Evolutionary conservation across 805 yeast genomes (phyloP).

Genomic region (Candida insectorum): DNA sequence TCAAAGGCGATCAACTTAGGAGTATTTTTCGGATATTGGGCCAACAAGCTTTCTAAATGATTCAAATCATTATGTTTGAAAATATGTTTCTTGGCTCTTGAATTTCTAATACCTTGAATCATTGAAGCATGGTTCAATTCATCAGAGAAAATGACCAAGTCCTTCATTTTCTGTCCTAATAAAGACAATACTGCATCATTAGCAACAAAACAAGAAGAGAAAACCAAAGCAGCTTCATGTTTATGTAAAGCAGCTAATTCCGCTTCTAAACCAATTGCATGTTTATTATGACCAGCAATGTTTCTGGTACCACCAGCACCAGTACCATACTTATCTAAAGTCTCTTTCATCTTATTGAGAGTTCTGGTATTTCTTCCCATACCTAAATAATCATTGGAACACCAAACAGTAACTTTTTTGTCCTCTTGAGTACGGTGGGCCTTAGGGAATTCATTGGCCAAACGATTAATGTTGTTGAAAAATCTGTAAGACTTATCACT

Average conservation of each 20-base stretch:
- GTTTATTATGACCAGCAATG: conserved; percentile 94
- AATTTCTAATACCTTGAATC: conserved; percentile 93
- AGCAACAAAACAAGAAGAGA: conserved; percentile 94
- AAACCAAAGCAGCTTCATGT: conserved; percentile 92
- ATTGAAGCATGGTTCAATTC: conserved; percentile 95
- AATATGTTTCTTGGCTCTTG: conserved; percentile 82
- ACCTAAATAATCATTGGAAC: conserved; percentile 96
- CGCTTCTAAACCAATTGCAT: conserved; percentile 83
- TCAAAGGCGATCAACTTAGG: conserved; percentile 98
- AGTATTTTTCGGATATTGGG: conserved; percentile 75
- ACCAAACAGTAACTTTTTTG: conserved; percentile 97
- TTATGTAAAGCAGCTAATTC: conserved; percentile 88
- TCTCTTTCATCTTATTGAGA: conserved; percentile 68
- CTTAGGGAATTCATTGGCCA: conserved; percentile 88
- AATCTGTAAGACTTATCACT: conserved; percentile 89
- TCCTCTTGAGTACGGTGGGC: conserved; percentile 77
- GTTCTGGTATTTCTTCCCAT: conserved; percentile 83
- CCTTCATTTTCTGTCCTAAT: conserved; percentile 86
- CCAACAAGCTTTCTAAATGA: conserved; percentile 77
- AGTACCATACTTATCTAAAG: conserved; percentile 87
- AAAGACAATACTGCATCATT: conserved; percentile 92
- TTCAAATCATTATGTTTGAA: conserved; percentile 87
- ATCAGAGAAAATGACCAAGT: conserved; percentile 89
- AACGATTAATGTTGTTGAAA: conserved; percentile 94
- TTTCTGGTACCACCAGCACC: conserved; percentile 99